These are phyloP conservation scores for Colletotrichum musae DNA, from an alignment of 2,329 filamentous ascomycete species.

Conservation along the genomic window DNA sequence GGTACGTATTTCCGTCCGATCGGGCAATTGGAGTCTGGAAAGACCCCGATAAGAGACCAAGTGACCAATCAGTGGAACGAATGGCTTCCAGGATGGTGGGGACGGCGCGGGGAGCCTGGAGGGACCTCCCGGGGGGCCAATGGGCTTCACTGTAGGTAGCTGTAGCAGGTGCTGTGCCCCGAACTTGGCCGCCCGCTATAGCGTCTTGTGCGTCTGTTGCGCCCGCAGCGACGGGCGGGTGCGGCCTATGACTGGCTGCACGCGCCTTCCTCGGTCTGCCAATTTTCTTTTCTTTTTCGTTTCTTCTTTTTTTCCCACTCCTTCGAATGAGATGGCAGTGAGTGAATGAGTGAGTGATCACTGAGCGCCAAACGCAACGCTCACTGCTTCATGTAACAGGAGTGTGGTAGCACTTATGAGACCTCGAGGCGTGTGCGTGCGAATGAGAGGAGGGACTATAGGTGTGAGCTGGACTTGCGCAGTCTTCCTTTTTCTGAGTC, in stretches of 20 bases:
- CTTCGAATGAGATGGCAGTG: background rate
- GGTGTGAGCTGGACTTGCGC: no score
- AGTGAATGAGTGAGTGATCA: background rate
- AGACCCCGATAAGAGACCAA: constrained; percentile 13
- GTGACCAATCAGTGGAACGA: constrained; percentile 9
- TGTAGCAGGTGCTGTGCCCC: constrained; percentile 16
- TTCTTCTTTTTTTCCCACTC: background rate
- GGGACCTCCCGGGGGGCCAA: constrained; percentile 2
- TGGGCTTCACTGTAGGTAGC: background rate
- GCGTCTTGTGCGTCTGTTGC: constrained; percentile 36
- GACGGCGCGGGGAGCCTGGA: background rate
- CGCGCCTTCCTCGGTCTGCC: background rate
- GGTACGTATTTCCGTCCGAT: constrained; percentile 23
- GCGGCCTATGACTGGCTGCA: constrained; percentile 16
- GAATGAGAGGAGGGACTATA: no score
- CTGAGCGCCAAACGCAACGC: background rate
- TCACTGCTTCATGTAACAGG: no score
- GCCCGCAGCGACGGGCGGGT: constrained; percentile 33
- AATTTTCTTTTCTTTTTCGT: background rate
- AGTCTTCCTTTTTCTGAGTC: no score
- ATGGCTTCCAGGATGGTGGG: background rate
- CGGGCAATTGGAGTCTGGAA: constrained; percentile 9
- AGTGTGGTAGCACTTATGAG: no score
- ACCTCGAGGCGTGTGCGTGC: no score
- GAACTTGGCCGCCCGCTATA: constrained; percentile 12